Evolutionary conservation across 2,329 filamentous ascomycete genomes (phyloP).

Genomic region (Cladophialophora psammophila): DNA sequence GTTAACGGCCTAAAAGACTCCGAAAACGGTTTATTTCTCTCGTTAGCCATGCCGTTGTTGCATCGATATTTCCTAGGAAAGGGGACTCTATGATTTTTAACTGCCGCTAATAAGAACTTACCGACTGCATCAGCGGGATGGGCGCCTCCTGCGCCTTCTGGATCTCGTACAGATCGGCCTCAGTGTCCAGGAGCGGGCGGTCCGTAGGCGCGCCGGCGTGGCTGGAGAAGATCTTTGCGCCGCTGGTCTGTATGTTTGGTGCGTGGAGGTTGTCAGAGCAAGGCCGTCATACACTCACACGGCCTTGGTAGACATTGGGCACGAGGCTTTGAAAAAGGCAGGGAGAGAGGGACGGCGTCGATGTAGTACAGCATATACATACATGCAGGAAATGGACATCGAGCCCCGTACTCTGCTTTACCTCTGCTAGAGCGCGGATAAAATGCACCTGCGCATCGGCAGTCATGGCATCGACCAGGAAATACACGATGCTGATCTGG

Average conservation of each 20-base stretch:
- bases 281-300: not conserved
- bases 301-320: no score
- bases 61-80: no score
- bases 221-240: constrained; percentile 62
- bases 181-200: constrained; percentile 53
- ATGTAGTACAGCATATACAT: constrained; percentile 26
- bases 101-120: constrained; percentile 24
- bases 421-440: constrained; percentile 56
- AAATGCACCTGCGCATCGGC: constrained; percentile 48
- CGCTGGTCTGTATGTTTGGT: constrained; percentile 48
- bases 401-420: constrained; percentile 51
- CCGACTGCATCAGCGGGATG: constrained; percentile 40
- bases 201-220: constrained; percentile 56
- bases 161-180: constrained; percentile 53
- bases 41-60: not conserved
- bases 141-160: constrained; percentile 49
- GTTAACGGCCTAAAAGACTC: constrained; percentile 46
- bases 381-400: constrained; percentile 62
- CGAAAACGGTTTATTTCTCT: no score
- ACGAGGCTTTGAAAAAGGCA: no score
- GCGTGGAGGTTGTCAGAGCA: not conserved
- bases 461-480: constrained; percentile 54
- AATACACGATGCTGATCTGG: constrained; percentile 59
- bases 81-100: no score
- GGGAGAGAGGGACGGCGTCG: no score